These are phyloP conservation scores for Danielia oregonensis DNA, from an alignment of 805 yeast genomes.

Conservation along the genomic window DNA sequence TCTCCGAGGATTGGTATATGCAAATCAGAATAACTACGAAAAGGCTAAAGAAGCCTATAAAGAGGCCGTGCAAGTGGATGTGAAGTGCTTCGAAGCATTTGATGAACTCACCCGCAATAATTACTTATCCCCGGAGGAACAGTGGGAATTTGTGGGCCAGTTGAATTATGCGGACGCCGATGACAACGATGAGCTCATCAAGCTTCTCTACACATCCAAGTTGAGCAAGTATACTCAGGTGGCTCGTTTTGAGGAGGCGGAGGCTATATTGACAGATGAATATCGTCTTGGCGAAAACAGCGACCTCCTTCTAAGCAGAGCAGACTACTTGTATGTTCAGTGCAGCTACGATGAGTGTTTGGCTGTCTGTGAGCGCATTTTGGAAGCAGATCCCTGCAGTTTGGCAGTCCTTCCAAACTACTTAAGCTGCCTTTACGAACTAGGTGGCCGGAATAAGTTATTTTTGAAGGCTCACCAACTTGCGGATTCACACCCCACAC, in stretches of 20 bases:
- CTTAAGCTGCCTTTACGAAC: conserved; percentile 78
- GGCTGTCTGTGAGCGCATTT: conserved; percentile 61
- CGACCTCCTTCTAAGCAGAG: conserved; percentile 65
- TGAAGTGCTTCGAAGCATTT: conserved; percentile 91
- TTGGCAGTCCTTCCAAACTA: conserved; percentile 72
- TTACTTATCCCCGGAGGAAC: conserved; percentile 77
- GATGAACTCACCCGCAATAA: conserved; percentile 70
- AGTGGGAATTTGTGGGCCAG: conserved; percentile 70
- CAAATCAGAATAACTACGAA: conserved; percentile 79
- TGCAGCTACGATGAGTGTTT: conserved; percentile 78
- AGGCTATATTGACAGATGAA: conserved; percentile 61
- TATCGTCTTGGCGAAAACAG: conserved; percentile 65
- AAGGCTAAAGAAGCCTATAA: conserved; percentile 81
- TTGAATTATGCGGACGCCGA: conserved; percentile 71
- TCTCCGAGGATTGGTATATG: conserved; percentile 76
- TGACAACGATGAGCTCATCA: conserved; percentile 78
- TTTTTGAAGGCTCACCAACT: conserved; percentile 79
- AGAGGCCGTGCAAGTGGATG: conserved; percentile 84
- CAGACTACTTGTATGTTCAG: conserved; percentile 68
- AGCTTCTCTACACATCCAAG: conserved; percentile 68
- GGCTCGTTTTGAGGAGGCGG: conserved; percentile 59
- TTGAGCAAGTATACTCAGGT: conserved; percentile 70
- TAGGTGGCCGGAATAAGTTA: conserved; percentile 76
- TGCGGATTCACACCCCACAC: conserved; percentile 78
- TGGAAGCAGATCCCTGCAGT: conserved; percentile 65